Evolutionary conservation across 257 asterid species (phyloP).

Genomic region (Nicotiana obtusifolia): DNA sequence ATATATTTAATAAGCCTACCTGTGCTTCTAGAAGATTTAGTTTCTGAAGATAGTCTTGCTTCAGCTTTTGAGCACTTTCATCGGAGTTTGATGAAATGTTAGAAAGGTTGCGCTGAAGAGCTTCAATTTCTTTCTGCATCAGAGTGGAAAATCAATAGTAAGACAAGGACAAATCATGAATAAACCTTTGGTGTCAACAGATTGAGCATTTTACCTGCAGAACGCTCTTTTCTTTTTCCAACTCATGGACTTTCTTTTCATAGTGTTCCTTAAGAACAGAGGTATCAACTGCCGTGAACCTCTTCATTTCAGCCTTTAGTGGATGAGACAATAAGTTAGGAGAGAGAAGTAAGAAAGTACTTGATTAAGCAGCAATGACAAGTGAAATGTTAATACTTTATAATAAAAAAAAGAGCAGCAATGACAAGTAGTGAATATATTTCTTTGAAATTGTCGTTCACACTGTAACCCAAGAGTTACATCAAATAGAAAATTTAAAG

Average conservation of each 20-base stretch:
- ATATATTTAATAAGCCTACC: conserved; percentile 27
- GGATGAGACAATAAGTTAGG: conserved; percentile 8
- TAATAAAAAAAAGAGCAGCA: not conserved
- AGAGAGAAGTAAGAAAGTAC: not conserved
- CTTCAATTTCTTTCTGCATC: conserved; percentile 84
- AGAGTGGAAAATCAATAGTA: conserved; percentile 10
- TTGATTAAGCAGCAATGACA: not conserved
- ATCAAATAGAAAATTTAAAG: not conserved
- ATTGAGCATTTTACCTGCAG: conserved; percentile 51
- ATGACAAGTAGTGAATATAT: not conserved
- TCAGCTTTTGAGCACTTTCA: conserved; percentile 88
- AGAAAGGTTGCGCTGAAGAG: conserved; percentile 58
- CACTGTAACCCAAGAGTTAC: not conserved
- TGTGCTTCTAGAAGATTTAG: conserved; percentile 86
- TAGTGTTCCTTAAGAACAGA: conserved; percentile 86
- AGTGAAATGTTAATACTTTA: too few relatives aligned
- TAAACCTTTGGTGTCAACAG: not conserved
- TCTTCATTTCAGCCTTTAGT: conserved; percentile 88
- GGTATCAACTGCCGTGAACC: conserved; percentile 52
- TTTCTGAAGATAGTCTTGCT: conserved; percentile 92
- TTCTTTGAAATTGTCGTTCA: not conserved
- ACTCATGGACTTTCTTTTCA: conserved; percentile 87
- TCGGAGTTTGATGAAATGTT: conserved; percentile 69
- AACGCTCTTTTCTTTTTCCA: conserved; percentile 67
- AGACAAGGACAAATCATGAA: conserved; percentile 10